Conservation (phyloP, 257 asterid species). For the Plantago major region DNA sequence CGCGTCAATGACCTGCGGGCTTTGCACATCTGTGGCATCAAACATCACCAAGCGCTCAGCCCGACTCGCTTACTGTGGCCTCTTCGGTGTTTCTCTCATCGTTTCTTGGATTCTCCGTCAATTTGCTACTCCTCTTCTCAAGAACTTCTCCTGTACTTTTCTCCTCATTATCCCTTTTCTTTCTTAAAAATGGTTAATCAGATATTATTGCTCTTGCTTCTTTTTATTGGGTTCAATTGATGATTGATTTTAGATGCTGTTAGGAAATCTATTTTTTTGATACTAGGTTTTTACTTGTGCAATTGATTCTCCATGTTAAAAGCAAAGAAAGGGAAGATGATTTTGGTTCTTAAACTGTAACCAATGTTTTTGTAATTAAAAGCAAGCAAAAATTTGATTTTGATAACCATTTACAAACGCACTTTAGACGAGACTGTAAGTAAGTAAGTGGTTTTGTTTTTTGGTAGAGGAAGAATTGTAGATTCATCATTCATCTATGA, state of each 20-base stretch:
- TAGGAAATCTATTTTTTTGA: not conserved
- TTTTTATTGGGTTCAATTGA: too few relatives aligned
- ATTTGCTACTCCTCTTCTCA: conserved; percentile 68
- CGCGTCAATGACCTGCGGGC: conserved; percentile 88
- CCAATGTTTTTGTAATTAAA: too few relatives aligned
- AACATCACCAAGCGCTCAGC: conserved; percentile 84
- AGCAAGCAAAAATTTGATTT: too few relatives aligned
- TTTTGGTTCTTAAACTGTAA: too few relatives aligned
- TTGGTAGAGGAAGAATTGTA: not conserved
- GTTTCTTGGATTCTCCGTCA: conserved; percentile 86
- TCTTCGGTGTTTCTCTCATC: conserved; percentile 72
- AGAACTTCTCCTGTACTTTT: conserved; percentile 58
- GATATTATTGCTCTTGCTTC: too few relatives aligned
- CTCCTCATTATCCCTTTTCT: not conserved
- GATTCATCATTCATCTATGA: too few relatives aligned
- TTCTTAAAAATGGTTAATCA: too few relatives aligned
- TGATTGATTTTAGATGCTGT: not conserved
- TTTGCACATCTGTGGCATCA: conserved; percentile 93
- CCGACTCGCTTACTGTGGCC: conserved; percentile 73
- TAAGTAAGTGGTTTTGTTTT: conserved; percentile 11
- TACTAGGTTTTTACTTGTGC: not conserved
- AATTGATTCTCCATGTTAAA: too few relatives aligned
- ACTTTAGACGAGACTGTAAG: too few relatives aligned
- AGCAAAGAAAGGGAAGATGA: too few relatives aligned
- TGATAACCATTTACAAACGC: too few relatives aligned